These are phyloP conservation scores for Anthoceros angustus DNA, from an alignment of 225 moss, liverwort and hornwort genomes.

Conservation along the genomic window DNA sequence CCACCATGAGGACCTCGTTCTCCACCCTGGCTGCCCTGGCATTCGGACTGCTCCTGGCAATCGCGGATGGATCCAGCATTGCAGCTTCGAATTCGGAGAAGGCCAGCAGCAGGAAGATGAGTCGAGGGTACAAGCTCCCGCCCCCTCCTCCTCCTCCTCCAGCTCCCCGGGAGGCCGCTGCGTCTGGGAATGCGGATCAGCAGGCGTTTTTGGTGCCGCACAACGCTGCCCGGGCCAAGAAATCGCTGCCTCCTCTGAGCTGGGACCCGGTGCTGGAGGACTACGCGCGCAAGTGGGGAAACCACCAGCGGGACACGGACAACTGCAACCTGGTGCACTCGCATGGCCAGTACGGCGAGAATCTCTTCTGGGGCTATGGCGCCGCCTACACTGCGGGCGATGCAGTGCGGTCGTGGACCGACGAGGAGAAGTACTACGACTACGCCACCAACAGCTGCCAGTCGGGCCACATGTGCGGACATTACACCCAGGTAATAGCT, in stretches of 20 bases:
- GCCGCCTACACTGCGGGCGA: constrained; percentile 22
- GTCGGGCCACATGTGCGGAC: constrained; percentile 25
- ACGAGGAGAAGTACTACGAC: constrained; percentile 15
- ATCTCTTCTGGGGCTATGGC: constrained; percentile 32
- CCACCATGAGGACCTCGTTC: too few species aligned
- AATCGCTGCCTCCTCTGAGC: constrained; percentile 16
- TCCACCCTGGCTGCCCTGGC: too few species aligned
- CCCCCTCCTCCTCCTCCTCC: too few species aligned
- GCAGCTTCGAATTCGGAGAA: too few species aligned
- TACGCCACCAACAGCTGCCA: constrained; percentile 25
- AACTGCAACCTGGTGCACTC: constrained; percentile 27
- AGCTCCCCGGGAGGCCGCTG: too few species aligned
- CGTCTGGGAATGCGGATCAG: neutral
- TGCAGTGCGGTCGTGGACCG: constrained; percentile 25
- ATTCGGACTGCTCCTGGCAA: too few species aligned
- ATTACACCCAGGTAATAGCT: constrained; percentile 18
- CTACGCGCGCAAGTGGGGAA: constrained; percentile 17
- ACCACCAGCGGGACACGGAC: constrained; percentile 14
- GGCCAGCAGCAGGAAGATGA: too few species aligned
- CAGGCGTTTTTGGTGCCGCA: constrained; percentile 23
- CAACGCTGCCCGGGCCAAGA: constrained; percentile 22
- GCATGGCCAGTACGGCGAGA: constrained; percentile 27
- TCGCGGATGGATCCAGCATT: too few species aligned
- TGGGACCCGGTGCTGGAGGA: constrained; percentile 16
- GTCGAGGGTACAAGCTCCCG: too few species aligned